Conservation (phyloP, 257 asterid species). For the Solanum phureja region DNA sequence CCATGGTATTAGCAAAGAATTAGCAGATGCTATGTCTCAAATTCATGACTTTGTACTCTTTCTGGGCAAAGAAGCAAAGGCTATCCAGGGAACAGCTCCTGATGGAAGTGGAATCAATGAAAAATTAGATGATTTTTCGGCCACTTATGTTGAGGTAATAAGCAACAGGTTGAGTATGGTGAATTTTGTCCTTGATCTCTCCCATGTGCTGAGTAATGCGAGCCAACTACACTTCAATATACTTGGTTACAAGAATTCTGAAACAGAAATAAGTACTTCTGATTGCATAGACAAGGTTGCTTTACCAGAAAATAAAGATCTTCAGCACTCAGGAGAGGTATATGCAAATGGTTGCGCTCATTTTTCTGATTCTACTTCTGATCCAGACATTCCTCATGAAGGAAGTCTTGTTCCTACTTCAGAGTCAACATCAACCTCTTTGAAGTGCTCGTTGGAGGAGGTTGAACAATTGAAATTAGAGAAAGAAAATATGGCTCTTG, state of each 20-base stretch:
- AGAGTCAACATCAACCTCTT: constrained; percentile 48
- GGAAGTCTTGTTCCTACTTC: constrained; percentile 76
- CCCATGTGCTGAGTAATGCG: constrained; percentile 53
- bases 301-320: constrained; percentile 66
- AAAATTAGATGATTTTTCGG: constrained; percentile 36
- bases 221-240: constrained; percentile 64
- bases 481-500: constrained; percentile 52
- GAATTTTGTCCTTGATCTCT: constrained; percentile 61
- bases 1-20: constrained; percentile 30
- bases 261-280: constrained; percentile 53
- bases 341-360: constrained; percentile 47
- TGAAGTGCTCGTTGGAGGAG: constrained; percentile 83
- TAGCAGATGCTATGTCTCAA: constrained; percentile 47
- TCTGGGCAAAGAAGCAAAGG: constrained; percentile 64
- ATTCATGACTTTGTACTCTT: constrained; percentile 52
- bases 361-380: constrained; percentile 71
- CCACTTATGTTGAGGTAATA: constrained; percentile 41
- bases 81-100: constrained; percentile 40
- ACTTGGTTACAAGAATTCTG: constrained; percentile 60
- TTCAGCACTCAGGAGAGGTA: constrained; percentile 41
- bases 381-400: constrained; percentile 66
- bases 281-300: constrained; percentile 92
- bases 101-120: constrained; percentile 45
- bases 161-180: constrained; percentile 23
- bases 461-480: constrained; percentile 73